phyloP scores from a whole-genome alignment of 805 yeast species.

The Kodamaea lidongshanica region DNA sequence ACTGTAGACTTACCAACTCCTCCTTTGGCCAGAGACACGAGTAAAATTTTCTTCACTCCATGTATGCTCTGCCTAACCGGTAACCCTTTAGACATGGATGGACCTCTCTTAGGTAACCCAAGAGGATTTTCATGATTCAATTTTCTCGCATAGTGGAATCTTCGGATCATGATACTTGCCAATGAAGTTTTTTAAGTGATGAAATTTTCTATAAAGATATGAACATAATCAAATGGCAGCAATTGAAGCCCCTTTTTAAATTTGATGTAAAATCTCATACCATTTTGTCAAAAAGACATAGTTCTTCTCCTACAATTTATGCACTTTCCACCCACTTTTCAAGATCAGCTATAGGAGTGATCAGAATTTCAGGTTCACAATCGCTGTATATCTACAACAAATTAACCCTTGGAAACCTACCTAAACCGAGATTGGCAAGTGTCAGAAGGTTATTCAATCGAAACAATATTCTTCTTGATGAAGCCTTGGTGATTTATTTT shows the following conservation, averaged over 20 bases:
- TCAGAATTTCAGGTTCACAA: slow-evolving; percentile 74
- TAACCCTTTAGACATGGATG: slow-evolving; percentile 43
- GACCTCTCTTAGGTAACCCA: slow-evolving; percentile 30
- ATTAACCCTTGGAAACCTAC: slow-evolving; percentile 40
- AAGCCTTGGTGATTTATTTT: slow-evolving; percentile 67
- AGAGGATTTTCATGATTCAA: slow-evolving; percentile 34
- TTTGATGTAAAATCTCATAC: too few relatives aligned
- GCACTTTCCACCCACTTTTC: slow-evolving; percentile 84
- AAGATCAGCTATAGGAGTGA: slow-evolving; percentile 79
- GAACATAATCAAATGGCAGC: too few relatives aligned
- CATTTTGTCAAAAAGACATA: too few relatives aligned
- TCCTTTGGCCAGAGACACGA: slow-evolving; percentile 74
- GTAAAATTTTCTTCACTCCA: slow-evolving; percentile 53
- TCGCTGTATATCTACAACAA: slow-evolving; percentile 39
- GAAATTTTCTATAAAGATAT: too few relatives aligned
- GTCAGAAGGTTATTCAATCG: slow-evolving; percentile 53
- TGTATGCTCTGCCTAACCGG: slow-evolving; percentile 53
- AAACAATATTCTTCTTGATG: slow-evolving; percentile 52
- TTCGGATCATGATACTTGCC: too few relatives aligned
- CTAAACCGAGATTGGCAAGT: slow-evolving; percentile 49
- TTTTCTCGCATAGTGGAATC: not conserved
- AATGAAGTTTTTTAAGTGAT: too few relatives aligned
- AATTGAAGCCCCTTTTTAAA: too few relatives aligned
- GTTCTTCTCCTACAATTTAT: slow-evolving; percentile 68
- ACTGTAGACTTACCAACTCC: slow-evolving; percentile 82